Evolutionary conservation across 148 eudicot genomes (phyloP).

Genomic region (Polygonum maritimum): DNA sequence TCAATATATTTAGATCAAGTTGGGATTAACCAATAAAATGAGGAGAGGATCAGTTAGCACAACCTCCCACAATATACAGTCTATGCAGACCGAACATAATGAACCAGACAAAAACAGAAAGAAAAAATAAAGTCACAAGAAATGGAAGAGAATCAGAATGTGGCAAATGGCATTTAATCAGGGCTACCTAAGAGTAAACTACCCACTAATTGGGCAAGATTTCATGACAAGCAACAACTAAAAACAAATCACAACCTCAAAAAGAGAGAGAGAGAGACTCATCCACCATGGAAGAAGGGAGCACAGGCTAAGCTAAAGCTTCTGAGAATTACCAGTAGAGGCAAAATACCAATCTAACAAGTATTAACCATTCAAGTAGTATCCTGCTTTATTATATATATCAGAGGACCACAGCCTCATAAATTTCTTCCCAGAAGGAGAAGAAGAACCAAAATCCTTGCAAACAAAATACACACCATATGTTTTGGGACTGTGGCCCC

Average conservation of each 20-base stretch:
- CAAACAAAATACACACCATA: slow-evolving; percentile 33
- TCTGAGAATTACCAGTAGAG: not conserved
- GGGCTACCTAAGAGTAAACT: not conserved
- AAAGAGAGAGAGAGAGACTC: slow-evolving; percentile 15
- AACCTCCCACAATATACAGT: not conserved
- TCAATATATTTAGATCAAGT: not conserved
- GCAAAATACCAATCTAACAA: slow-evolving; percentile 11
- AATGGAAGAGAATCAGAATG: not conserved
- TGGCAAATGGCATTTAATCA: not conserved
- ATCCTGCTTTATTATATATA: slow-evolving; percentile 16
- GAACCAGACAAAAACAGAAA: not conserved
- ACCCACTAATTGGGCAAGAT: not conserved
- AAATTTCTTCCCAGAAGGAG: slow-evolving; percentile 18
- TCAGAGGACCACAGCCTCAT: slow-evolving; percentile 45
- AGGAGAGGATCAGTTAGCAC: not conserved
- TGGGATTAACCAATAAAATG: not conserved
- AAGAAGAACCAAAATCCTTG: slow-evolving; percentile 20
- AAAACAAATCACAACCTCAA: not conserved
- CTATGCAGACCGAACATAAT: not conserved
- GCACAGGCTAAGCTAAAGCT: slow-evolving; percentile 9
- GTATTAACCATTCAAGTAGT: slow-evolving; percentile 25
- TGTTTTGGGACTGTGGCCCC: slow-evolving; percentile 13
- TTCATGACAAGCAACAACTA: not conserved
- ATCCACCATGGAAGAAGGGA: slow-evolving; percentile 22
- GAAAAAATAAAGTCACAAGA: not conserved